Conservation (phyloP, 352 stramenopile species). For the Pythium aphanidermatum region DNA sequence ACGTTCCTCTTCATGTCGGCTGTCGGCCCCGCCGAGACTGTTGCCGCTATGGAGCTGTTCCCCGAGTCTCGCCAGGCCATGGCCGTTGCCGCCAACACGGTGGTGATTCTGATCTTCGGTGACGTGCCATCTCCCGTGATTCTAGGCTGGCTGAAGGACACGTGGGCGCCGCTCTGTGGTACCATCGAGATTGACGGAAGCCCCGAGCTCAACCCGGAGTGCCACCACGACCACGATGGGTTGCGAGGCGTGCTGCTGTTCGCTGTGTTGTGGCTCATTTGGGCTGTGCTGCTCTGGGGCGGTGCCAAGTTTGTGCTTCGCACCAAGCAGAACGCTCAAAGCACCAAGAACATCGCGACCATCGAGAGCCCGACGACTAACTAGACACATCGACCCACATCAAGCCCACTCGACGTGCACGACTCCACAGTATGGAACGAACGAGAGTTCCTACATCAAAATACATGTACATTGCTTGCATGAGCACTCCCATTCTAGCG, state of each 20-base stretch:
- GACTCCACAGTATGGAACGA: no score
- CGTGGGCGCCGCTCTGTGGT: constrained; percentile 78
- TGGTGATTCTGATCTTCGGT: constrained; percentile 88
- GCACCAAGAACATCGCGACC: neutral
- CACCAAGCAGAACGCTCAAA: neutral
- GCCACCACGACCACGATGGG: constrained; percentile 33
- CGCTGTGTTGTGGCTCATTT: constrained; percentile 50
- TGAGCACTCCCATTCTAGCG: no score
- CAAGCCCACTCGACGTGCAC: neutral
- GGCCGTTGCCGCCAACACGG: constrained; percentile 71
- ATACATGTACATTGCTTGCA: no score
- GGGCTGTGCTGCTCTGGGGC: constrained; percentile 47
- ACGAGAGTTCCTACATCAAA: no score
- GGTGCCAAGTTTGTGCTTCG: constrained; percentile 11
- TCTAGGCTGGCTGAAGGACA: constrained; percentile 83
- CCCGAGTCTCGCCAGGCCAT: constrained; percentile 62
- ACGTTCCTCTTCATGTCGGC: constrained; percentile 53
- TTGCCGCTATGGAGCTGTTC: constrained; percentile 76
- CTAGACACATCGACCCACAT: neutral
- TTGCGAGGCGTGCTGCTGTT: constrained; percentile 52
- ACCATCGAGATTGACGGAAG: constrained; percentile 38
- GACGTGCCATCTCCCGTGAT: constrained; percentile 88
- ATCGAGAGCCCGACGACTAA: constrained; percentile 12
- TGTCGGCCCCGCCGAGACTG: constrained; percentile 46
- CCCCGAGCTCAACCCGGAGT: constrained; percentile 41